A percentile compares a stretch with the other conserved stretches of the same genome.
phyloP scores from a whole-genome alignment of 1,139 yeast genomes.

The Blastobotrys illinoisensis region DNA sequence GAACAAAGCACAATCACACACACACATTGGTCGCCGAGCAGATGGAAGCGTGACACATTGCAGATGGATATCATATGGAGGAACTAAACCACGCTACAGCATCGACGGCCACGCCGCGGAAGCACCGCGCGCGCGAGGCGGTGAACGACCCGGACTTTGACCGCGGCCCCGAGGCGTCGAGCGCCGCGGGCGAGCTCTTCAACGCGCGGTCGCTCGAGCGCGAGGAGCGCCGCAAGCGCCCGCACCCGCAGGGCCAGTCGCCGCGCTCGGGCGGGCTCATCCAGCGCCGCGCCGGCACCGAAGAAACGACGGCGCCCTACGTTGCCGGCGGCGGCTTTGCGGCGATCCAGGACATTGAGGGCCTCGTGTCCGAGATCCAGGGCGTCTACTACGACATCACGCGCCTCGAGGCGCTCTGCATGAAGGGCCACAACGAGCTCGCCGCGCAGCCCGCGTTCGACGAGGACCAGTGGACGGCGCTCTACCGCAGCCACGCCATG shows the following conservation, averaged over 20 bases:
- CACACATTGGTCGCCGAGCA: not conserved
- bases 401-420: slow-evolving; percentile 22
- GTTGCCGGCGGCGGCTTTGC: not conserved
- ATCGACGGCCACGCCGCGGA: not conserved
- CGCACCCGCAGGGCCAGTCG: not conserved
- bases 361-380: slow-evolving; percentile 18
- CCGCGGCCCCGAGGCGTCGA: slow-evolving; percentile 5
- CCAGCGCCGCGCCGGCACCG: not conserved
- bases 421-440: slow-evolving; percentile 12
- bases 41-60: not conserved
- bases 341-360: slow-evolving; percentile 5
- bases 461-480: slow-evolving; percentile 18
- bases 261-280: not conserved
- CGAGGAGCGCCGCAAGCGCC: not conserved
- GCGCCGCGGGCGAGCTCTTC: slow-evolving; percentile 4
- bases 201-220: slow-evolving; percentile 5
- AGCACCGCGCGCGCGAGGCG: not conserved
- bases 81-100: not conserved
- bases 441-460: slow-evolving; percentile 14
- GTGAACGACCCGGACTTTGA: slow-evolving; percentile 8
- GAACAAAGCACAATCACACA: not conserved
- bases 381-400: slow-evolving; percentile 24
- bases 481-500: slow-evolving; percentile 20
- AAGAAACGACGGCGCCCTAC: not conserved
- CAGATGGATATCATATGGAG: not conserved